phyloP scores from a whole-genome alignment of 2,329 filamentous ascomycete genomes.

The Sclerotinia trifoliorum region DNA sequence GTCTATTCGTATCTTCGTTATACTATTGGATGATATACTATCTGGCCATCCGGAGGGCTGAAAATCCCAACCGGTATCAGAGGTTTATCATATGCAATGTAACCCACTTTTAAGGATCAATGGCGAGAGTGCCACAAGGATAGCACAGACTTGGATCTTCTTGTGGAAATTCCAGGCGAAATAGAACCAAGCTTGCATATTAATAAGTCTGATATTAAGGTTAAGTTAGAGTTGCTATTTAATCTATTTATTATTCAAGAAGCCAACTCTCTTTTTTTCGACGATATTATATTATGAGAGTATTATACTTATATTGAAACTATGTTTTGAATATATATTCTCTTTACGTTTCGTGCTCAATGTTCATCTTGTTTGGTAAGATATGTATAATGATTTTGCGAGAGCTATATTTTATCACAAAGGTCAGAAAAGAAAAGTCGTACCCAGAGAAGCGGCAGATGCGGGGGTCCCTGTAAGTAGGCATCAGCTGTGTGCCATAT shows the following conservation, averaged over 20 bases:
- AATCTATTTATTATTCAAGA: background rate
- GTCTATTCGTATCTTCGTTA: constrained; percentile 20
- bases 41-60: constrained; percentile 20
- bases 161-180: constrained; percentile 12
- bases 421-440: constrained; percentile 3
- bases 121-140: constrained; percentile 15
- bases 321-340: background rate
- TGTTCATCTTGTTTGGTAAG: background rate
- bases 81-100: constrained; percentile 17
- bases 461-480: constrained; percentile 6
- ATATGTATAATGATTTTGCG: background rate
- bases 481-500: constrained; percentile 20
- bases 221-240: background rate
- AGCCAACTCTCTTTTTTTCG: background rate
- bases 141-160: constrained; percentile 18
- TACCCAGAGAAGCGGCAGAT: background rate
- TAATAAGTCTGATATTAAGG: constrained; percentile 8
- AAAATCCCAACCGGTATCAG: constrained; percentile 20
- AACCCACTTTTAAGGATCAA: constrained; percentile 20
- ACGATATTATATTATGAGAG: too few species aligned
- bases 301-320: background rate
- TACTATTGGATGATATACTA: constrained; percentile 17
- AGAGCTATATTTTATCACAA: constrained; percentile 3
- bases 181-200: background rate
- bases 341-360: background rate